A percentile compares a stretch with the other conserved stretches of the same genome.
phyloP scores from a whole-genome alignment of 345 rosid species.

The Eucalyptus marginata region DNA sequence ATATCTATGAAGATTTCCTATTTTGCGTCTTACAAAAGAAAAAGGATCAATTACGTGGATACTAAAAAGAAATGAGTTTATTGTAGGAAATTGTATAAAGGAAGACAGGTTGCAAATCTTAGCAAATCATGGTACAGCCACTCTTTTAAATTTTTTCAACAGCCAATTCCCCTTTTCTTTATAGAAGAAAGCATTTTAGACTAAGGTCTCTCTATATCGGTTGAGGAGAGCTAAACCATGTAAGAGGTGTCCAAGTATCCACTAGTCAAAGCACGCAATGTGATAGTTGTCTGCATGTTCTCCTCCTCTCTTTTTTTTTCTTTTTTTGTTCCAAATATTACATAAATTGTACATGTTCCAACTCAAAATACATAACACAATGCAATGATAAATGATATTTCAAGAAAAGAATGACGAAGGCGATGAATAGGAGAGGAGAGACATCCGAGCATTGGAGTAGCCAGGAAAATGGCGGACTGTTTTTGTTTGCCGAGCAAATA shows the following conservation, averaged over 20 bases:
- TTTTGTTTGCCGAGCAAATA: background rate
- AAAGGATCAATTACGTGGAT: background rate
- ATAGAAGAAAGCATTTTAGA: background rate
- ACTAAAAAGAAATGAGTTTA: background rate
- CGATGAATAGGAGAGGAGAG: background rate
- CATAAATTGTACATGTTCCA: background rate
- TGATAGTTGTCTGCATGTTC: background rate
- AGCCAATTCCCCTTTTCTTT: background rate
- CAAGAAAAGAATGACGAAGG: background rate
- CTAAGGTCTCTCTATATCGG: background rate
- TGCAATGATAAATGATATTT: background rate
- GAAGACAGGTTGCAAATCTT: background rate
- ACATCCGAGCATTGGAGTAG: background rate
- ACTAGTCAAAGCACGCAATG: background rate
- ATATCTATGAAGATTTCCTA: background rate
- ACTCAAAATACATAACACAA: background rate
- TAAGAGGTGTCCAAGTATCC: background rate
- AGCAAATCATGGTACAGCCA: background rate
- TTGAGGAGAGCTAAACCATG: background rate
- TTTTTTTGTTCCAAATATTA: background rate
- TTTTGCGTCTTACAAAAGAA: background rate
- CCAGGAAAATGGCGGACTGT: background rate
- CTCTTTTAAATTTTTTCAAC: background rate
- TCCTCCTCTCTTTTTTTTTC: background rate
- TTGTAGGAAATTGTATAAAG: background rate